These are phyloP conservation scores for Nitzschia inconspicua DNA, from an alignment of 108 stramenopile genomes.

Conservation along the genomic window DNA sequence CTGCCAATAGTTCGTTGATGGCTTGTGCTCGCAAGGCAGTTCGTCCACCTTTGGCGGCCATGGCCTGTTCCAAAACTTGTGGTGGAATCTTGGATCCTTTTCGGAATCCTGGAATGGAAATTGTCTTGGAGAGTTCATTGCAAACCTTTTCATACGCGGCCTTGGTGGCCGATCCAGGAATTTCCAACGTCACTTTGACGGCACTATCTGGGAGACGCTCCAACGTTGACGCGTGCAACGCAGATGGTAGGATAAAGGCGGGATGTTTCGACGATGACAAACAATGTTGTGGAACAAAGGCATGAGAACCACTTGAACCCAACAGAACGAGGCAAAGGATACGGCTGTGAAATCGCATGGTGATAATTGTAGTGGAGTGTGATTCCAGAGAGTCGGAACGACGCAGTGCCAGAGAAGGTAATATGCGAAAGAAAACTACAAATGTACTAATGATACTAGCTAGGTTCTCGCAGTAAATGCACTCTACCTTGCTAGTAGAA, in stretches of 20 bases:
- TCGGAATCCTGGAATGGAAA: constrained; percentile 84
- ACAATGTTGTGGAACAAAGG: constrained; percentile 23
- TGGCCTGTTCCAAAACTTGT: constrained; percentile 70
- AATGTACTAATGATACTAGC: too few relatives aligned
- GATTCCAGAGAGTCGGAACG: too few relatives aligned
- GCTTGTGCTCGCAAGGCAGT: constrained; percentile 64
- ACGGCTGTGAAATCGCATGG: neutral
- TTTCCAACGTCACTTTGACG: constrained; percentile 63
- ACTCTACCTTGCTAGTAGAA: too few relatives aligned
- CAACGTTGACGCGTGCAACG: constrained; percentile 47
- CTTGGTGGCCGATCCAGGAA: constrained; percentile 65
- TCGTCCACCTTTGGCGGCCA: constrained; percentile 63
- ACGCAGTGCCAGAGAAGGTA: too few relatives aligned
- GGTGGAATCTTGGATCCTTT: constrained; percentile 86
- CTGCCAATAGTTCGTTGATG: constrained; percentile 49
- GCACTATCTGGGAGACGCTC: constrained; percentile 65
- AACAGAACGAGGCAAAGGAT: neutral
- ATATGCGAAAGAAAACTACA: too few relatives aligned
- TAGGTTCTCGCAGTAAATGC: too few relatives aligned
- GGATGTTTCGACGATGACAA: too few relatives aligned
- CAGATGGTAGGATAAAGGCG: neutral
- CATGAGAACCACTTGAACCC: too few relatives aligned
- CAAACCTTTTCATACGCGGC: constrained; percentile 81
- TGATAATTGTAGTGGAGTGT: neutral
- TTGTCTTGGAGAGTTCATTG: constrained; percentile 59